phyloP scores from a whole-genome alignment of 108 stramenopile genomes.

The Cylindrotheca closterium region DNA sequence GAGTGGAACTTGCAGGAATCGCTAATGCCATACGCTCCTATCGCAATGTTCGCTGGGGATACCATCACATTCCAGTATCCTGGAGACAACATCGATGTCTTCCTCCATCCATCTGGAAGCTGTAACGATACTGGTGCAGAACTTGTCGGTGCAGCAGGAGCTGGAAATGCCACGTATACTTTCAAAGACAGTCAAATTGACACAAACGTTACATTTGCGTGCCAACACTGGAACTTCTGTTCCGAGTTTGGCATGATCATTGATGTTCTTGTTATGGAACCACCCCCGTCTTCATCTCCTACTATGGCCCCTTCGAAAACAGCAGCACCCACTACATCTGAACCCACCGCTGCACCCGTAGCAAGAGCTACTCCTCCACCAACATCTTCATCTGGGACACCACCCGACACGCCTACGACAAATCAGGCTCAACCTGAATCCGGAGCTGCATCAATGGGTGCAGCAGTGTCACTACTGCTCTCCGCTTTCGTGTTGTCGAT shows the following conservation, averaged over 20 bases:
- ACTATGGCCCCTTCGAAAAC: neutral
- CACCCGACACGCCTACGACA: too few relatives aligned
- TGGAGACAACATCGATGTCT: slow-evolving; percentile 11
- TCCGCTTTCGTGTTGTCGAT: too few relatives aligned
- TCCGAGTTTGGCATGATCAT: slow-evolving; percentile 2
- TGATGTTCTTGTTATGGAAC: neutral
- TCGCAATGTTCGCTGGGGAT: slow-evolving; percentile 14
- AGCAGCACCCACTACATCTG: neutral
- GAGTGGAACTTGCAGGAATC: too few relatives aligned
- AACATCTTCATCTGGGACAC: too few relatives aligned
- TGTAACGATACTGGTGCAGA: slow-evolving; percentile 11
- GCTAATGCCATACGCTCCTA: too few relatives aligned
- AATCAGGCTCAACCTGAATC: too few relatives aligned
- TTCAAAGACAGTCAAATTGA: slow-evolving; percentile 18
- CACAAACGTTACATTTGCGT: slow-evolving; percentile 17
- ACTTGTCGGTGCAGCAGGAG: slow-evolving; percentile 3
- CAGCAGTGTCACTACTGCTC: too few relatives aligned
- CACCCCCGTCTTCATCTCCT: neutral
- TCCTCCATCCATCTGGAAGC: slow-evolving; percentile 21
- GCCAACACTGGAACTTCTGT: slow-evolving; percentile 3
- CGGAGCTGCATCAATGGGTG: too few relatives aligned
- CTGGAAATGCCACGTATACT: slow-evolving; percentile 11
- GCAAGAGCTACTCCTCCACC: neutral
- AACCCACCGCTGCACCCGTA: neutral
- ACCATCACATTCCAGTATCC: slow-evolving; percentile 19